Percentiles rank a stretch among this genome's conserved stretches.
Conservation (phyloP, 768 basidiomycete species). For the Russula sp. region DNA sequence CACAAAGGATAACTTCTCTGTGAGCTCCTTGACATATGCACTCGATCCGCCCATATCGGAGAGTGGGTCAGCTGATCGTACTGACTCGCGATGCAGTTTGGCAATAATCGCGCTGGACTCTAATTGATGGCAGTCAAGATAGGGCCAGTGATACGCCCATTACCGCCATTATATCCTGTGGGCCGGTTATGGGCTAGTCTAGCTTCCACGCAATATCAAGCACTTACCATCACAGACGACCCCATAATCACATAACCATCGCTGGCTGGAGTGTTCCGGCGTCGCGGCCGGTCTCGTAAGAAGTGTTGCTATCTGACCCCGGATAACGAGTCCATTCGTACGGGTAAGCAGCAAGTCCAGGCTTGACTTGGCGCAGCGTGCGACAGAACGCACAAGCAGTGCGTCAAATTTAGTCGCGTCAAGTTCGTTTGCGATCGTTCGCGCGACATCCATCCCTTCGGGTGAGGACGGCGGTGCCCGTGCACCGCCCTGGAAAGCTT, state of each 20-base stretch:
- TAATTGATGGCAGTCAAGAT: constrained; percentile 64
- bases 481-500: constrained; percentile 66
- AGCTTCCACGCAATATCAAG: not conserved
- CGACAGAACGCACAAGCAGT: constrained; percentile 70
- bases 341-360: constrained; percentile 64
- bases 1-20: constrained; percentile 80
- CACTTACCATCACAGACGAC: constrained; percentile 53
- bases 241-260: constrained; percentile 49
- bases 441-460: constrained; percentile 73
- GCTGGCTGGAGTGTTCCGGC: constrained; percentile 59
- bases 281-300: constrained; percentile 75
- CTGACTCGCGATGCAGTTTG: constrained; percentile 79
- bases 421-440: constrained; percentile 82
- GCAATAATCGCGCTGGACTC: constrained; percentile 77
- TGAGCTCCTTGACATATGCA: constrained; percentile 86
- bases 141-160: constrained; percentile 56
- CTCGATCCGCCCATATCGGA: constrained; percentile 56
- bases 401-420: constrained; percentile 93
- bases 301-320: constrained; percentile 72
- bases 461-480: constrained; percentile 64
- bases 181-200: not conserved
- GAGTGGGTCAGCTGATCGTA: constrained; percentile 59
- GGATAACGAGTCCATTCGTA: constrained; percentile 61
- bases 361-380: constrained; percentile 61
- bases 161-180: constrained; percentile 47